These are phyloP conservation scores for Beauveria sp. DNA, from an alignment of 2,329 filamentous ascomycete species.

Conservation along the genomic window DNA sequence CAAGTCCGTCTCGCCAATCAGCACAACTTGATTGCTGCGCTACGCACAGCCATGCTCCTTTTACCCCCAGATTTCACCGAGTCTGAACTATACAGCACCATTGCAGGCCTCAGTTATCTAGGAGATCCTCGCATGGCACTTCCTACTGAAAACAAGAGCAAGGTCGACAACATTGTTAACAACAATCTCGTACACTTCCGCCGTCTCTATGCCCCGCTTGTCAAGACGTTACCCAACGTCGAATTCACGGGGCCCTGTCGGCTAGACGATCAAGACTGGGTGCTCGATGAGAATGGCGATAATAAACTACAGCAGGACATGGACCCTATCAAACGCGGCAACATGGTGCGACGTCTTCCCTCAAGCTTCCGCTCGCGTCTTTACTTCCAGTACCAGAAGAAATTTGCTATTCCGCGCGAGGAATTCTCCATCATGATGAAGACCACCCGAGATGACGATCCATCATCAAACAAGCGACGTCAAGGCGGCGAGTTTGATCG, in stretches of 20 bases:
- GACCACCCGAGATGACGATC: constrained; percentile 62
- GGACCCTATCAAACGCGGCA: constrained; percentile 82
- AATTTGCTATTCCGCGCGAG: constrained; percentile 73
- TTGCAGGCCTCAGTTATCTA: constrained; percentile 86
- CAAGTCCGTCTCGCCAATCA: constrained; percentile 91
- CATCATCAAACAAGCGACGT: constrained; percentile 59
- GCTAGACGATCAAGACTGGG: constrained; percentile 32
- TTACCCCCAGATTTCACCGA: constrained; percentile 81
- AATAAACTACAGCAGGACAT: constrained; percentile 77
- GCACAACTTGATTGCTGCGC: constrained; percentile 85
- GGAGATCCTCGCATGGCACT: constrained; percentile 94
- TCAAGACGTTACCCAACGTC: constrained; percentile 85
- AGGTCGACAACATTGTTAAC: constrained; percentile 88
- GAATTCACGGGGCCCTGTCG: constrained; percentile 55
- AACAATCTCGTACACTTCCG: constrained; percentile 90
- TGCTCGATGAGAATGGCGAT: constrained; percentile 45
- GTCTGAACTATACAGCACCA: constrained; percentile 79
- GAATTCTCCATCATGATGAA: constrained; percentile 85
- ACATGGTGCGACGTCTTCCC: constrained; percentile 92
- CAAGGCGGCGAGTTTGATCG: constrained; percentile 81
- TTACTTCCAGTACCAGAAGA: constrained; percentile 91
- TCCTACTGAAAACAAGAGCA: constrained; percentile 82
- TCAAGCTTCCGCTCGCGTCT: constrained; percentile 79
- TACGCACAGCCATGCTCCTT: constrained; percentile 82
- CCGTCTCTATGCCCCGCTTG: constrained; percentile 79